Evolutionary conservation across 1,139 yeast species (phyloP).

Genomic region (Arxiozyma heterogenica): DNA sequence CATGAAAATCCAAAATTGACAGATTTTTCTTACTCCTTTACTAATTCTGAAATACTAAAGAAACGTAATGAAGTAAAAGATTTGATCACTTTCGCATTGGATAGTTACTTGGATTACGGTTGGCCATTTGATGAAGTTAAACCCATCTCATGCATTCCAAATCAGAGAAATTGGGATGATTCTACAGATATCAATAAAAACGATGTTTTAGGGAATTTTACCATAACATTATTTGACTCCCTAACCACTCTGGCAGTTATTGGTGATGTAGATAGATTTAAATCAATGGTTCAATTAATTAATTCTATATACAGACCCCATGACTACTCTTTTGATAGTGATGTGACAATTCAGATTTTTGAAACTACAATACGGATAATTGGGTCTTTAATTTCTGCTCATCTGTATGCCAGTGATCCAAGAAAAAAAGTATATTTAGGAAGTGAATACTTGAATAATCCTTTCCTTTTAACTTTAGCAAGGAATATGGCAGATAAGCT

Average conservation of each 20-base stretch:
- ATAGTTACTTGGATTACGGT: slow-evolving; percentile 58
- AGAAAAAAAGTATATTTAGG: slow-evolving; percentile 37
- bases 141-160: slow-evolving; percentile 64
- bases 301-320: slow-evolving; percentile 20
- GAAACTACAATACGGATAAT: slow-evolving; percentile 73
- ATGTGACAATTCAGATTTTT: slow-evolving; percentile 75
- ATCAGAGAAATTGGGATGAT: slow-evolving; percentile 53
- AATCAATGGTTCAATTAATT: slow-evolving; percentile 41
- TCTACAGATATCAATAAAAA: slow-evolving; percentile 51
- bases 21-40: slow-evolving; percentile 31
- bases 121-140: slow-evolving; percentile 78
- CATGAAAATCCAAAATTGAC: background rate
- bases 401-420: slow-evolving; percentile 59
- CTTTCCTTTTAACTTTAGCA: slow-evolving; percentile 60
- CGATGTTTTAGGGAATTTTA: slow-evolving; percentile 79
- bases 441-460: slow-evolving; percentile 43
- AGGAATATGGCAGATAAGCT: slow-evolving; percentile 61
- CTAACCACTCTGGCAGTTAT: slow-evolving; percentile 70
- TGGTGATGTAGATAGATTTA: slow-evolving; percentile 53
- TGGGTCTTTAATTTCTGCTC: slow-evolving; percentile 74
- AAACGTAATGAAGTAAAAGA: slow-evolving; percentile 44
- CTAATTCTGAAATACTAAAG: slow-evolving; percentile 40
- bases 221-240: slow-evolving; percentile 70
- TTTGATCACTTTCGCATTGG: slow-evolving; percentile 70
- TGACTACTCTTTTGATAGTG: slow-evolving; percentile 43